Percentiles rank a stretch among this genome's conserved stretches.
phyloP scores from a whole-genome alignment of 208 protist species.

The Leishmania tropica region DNA sequence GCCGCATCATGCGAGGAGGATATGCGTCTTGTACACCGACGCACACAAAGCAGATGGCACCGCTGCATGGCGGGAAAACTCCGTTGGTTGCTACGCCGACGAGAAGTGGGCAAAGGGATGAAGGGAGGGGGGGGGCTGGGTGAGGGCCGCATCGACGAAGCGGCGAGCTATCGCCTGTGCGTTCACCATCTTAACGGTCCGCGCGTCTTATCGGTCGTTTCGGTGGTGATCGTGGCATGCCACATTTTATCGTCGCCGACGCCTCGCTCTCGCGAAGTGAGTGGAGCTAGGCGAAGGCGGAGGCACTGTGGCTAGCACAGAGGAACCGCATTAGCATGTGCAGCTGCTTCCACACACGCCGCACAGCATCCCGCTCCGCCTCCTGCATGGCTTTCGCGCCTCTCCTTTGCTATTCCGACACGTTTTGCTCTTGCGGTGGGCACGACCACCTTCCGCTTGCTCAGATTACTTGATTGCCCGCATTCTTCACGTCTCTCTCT shows the following conservation, averaged over 20 bases:
- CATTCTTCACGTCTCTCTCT: background rate
- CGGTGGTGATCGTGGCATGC: background rate
- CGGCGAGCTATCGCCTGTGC: background rate
- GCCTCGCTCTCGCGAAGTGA: background rate
- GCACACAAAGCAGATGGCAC: background rate
- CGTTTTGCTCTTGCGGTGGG: background rate
- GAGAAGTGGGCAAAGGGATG: background rate
- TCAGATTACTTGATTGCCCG: background rate
- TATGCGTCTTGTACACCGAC: background rate
- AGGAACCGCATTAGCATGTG: background rate
- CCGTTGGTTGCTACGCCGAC: background rate
- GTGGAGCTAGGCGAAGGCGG: background rate
- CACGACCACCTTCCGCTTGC: background rate
- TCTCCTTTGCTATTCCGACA: background rate
- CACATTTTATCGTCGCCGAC: background rate
- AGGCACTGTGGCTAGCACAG: background rate
- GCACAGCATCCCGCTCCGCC: background rate
- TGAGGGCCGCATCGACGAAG: background rate
- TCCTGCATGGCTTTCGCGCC: background rate
- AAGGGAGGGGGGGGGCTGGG: background rate
- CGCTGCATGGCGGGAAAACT: background rate
- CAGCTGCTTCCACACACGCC: background rate
- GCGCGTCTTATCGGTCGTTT: background rate
- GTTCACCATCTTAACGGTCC: background rate
- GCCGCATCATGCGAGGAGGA: slow-evolving; percentile 3